Base-by-base conservation (phyloP, 1,284 basidiomycete species). In the Cutaneotrichosporon mucoides region DNA sequence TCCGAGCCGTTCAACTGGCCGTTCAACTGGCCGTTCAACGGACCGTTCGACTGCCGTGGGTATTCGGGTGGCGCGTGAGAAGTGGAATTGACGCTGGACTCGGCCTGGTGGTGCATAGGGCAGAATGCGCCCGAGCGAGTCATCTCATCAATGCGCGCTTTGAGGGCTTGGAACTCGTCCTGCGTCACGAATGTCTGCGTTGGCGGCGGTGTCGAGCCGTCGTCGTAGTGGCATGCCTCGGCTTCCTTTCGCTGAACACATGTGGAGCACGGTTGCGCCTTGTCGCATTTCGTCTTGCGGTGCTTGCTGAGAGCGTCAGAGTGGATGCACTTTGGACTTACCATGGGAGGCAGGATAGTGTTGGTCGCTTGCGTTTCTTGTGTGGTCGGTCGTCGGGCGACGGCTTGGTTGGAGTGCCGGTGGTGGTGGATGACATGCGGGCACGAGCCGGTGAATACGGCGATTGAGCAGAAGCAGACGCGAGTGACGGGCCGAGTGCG, bases 281-380 rank as follows among this genome's bases (percentile, higher is more conserved):
- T 48, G 46, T 48, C 46, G 46, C 46, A 48, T 48, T 48, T 48
- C 46, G 46, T 48, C 34, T 48, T 48, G 11, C 46, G 46, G 34
- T 48, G 46, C n/a, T 48, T 48, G 13, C 46, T 48, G 11, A 6
- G 9, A 5, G 38, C 7, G 46, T 48, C 34, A 48, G 46, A 33
- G 11, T 13, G 24, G 24, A 24, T 24, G 24, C 24, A 24, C 24
- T 24, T 24, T 24, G 24, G 24, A 24, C 24, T 36, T 11, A 48
- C 46, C 46, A 48, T 48, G 46, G 34, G 33, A 48, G 34, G 13
- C 46, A 48, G n/a, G 46, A 48, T 10, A 48, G 34, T 6, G 46
- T 48, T 13, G 46, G 46, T 5, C 46, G 46, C 34, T 48, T 48
- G 13, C 46, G 15, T 33, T 48, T 48, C 34, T 36, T 48, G 46